Base-by-base conservation (phyloP, 2,329 filamentous ascomycete genomes). In the Sarocladium brachiariae region DNA sequence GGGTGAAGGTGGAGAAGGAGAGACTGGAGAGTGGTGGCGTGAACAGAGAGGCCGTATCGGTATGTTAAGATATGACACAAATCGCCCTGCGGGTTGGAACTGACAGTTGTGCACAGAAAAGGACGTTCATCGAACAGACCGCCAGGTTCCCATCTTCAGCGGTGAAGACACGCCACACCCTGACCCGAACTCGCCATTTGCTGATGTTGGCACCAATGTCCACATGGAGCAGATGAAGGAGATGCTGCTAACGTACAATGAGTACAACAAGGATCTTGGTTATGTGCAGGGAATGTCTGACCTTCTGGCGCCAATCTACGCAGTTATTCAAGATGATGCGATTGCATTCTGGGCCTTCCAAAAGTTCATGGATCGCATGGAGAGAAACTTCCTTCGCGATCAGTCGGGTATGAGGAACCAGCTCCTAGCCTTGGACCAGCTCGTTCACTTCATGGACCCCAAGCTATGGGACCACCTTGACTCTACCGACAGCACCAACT, bases 251-350 rank as follows among this genome's bases (percentile, higher is more conserved):
- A 97, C 93, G 0, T 99, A 99, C 68, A 97, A 99, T 65, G 93
- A 99, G 70, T 95, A 95, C 70, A 99, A 99, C 71, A 87, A 84
- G 53, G 89, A 93, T 52, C 78, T 99, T 2, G 93, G 95, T 46
- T 99, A 99, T 63, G 93, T 99, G 1, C 93, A 99, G 71, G 93
- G 93, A 54, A 99, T 99, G 93, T 96, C 90, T 11, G 93, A 99
- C 67, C 80, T 99, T 1, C 80, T 99, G 8, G 90, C 93, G 0
- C 93, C 93, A 2, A 89, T 99, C 53, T 99, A 99, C 63, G 93
- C 93, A 3, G 89, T 99, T 19, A 86, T 96, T 70, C 93, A 99
- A 70, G 95, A 99, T 64, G 93, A 99, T 63, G 92, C 93, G 0
- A 77, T 96, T 16, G 93, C 93, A 4, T 99, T 99, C 62, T 99